phyloP scores from a whole-genome alignment of 192 early-diverging fungal genomes.

The Allomyces macrogynus region DNA sequence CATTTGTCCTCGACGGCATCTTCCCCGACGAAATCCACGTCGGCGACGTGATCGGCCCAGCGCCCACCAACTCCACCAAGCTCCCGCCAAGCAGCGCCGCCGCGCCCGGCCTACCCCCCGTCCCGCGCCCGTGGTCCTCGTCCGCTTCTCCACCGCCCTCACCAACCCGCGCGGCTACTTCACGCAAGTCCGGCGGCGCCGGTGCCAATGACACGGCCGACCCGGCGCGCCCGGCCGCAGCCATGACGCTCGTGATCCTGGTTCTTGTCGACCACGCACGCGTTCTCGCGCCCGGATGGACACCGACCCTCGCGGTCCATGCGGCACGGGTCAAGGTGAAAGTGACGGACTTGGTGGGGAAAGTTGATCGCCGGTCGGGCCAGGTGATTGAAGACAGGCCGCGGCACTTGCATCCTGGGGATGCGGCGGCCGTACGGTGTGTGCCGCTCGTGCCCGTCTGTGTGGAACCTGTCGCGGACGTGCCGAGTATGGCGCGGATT shows the following conservation, averaged over 20 bases:
- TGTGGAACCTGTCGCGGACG: constrained; percentile 81
- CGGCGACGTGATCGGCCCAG: too few species aligned
- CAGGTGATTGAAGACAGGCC: constrained; percentile 81
- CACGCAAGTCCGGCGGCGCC: constrained; percentile 44
- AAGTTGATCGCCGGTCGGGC: constrained; percentile 90
- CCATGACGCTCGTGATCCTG: constrained; percentile 75
- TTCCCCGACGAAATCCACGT: too few species aligned
- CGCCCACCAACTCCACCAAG: too few species aligned
- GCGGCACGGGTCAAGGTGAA: constrained; percentile 93
- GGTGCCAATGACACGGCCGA: constrained; percentile 13
- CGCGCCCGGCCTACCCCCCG: too few species aligned
- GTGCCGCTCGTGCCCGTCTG: constrained; percentile 89
- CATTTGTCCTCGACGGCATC: too few species aligned
- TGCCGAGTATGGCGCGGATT: constrained; percentile 87
- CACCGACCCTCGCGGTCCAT: constrained; percentile 86
- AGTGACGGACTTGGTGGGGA: constrained; percentile 73
- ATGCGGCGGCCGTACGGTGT: constrained; percentile 88
- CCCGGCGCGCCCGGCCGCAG: constrained; percentile 25
- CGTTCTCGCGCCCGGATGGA: constrained; percentile 61
- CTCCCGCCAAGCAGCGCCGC: too few species aligned
- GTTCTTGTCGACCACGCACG: constrained; percentile 83
- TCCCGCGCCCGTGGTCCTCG: too few species aligned
- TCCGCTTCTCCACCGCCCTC: constrained; percentile 54
- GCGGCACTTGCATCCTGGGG: constrained; percentile 87
- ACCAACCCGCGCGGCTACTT: constrained; percentile 91